Evolutionary conservation across 192 early-diverging fungal species (phyloP).

Genomic region (Cladochytrium replicatum): DNA sequence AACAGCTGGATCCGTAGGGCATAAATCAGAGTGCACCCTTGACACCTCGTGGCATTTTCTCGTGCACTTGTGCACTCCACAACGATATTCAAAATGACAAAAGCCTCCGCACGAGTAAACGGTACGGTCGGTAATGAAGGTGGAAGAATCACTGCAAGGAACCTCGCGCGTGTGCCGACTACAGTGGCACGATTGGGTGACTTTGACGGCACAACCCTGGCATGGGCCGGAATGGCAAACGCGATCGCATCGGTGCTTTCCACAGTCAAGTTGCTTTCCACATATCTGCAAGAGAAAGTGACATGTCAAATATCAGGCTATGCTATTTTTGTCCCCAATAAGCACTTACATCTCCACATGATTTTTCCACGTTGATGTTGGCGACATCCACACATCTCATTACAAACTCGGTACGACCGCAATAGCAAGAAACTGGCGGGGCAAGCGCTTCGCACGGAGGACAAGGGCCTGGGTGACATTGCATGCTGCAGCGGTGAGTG

Average conservation of each 20-base stretch:
- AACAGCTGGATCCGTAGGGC: constrained; percentile 34
- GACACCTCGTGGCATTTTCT: constrained; percentile 21
- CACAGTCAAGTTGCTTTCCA: constrained; percentile 67
- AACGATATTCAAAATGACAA: constrained; percentile 22
- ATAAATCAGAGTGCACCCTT: constrained; percentile 10
- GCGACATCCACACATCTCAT: constrained; percentile 65
- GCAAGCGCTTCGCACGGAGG: constrained; percentile 78
- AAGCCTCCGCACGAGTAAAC: constrained; percentile 16
- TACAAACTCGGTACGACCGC: constrained; percentile 60
- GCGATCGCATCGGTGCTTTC: constrained; percentile 62
- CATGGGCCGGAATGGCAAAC: constrained; percentile 74
- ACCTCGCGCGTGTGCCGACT: constrained; percentile 15
- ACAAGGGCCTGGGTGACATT: constrained; percentile 91
- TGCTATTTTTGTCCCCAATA: constrained; percentile 1
- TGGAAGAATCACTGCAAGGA: constrained; percentile 15
- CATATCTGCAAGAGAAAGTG: constrained; percentile 35
- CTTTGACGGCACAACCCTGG: constrained; percentile 43
- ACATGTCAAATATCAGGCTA: background rate
- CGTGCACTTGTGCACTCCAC: constrained; percentile 30
- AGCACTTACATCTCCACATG: constrained; percentile 61
- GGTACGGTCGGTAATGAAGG: background rate
- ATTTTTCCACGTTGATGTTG: constrained; percentile 51
- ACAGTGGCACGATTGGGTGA: constrained; percentile 21
- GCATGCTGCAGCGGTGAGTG: constrained; percentile 5
- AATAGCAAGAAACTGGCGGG: constrained; percentile 68